Base-by-base conservation (phyloP, 257 asterid genomes). In the Solanum rostratum region DNA sequence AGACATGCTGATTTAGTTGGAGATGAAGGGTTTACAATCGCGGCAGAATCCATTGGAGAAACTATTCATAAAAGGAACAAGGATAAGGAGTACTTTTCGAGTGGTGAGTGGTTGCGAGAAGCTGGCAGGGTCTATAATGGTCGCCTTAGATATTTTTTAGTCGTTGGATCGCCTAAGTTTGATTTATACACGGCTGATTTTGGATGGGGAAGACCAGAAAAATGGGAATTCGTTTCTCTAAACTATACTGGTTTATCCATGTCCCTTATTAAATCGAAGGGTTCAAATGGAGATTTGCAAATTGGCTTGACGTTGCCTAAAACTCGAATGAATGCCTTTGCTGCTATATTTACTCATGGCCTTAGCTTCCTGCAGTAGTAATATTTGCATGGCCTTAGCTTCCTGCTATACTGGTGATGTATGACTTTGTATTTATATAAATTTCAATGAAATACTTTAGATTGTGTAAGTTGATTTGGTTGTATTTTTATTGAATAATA, bases 191-290 rank as follows among this genome's bases (percentile, higher is more conserved):
- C 41, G 45, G 82, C 82, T 41, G 90, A 89, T 84, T 86, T 83
- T 66, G 89, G 90, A 9, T 89, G 84, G 87, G 90, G 90, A 14
- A 84, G 54, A 68, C 83, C 86, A 3, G 59, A n/a, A 9, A 89
- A 82, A 22, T 30, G 69, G 10, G 90, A 89, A 22, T 45, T 22
- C 3, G 6, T 68, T 33, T 68, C 76, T 68, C n/a, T 68, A 3
- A 30, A 30, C 37, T 7, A 33, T 85, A 7, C 1, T 55, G 57
- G 50, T 63, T 20, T 84, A 20, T 84, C 85, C 2, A 49, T 88
- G 50, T 60, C 80, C 7, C 80, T 71, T 24, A 5, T 39, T 5
- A 84, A 86, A 69, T 71, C 71, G 16, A 52, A 83, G 37, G 84
- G 63, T 11, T 55, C 22, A 1, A 55, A 85, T n/a, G 87, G 80